Conservation (phyloP, 169 alveolate genomes). For the Toxoplasma gondii region DNA sequence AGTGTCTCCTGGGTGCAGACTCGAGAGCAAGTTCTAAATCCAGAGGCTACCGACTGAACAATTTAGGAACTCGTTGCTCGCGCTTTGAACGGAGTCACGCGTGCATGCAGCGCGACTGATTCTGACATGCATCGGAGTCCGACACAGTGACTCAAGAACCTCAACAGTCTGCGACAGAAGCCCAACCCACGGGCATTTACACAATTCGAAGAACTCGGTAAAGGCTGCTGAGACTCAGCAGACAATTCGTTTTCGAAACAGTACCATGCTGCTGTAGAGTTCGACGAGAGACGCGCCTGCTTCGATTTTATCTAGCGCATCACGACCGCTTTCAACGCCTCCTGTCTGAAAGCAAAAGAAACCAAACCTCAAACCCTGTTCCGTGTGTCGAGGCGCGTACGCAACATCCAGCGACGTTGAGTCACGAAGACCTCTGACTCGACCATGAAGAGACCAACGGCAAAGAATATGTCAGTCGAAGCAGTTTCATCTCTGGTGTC, state of each 20-base stretch:
- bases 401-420: background rate
- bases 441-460: background rate
- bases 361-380: background rate
- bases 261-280: slow-evolving; percentile 82
- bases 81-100: too few species aligned
- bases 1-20: too few species aligned
- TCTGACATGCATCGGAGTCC: too few species aligned
- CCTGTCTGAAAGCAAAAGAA: slow-evolving; percentile 76
- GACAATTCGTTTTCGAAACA: background rate
- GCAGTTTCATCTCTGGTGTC: too few species aligned
- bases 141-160: too few species aligned
- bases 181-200: too few species aligned
- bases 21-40: too few species aligned
- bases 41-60: background rate
- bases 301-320: slow-evolving; percentile 85
- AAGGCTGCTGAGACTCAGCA: too few species aligned
- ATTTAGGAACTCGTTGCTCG: too few species aligned
- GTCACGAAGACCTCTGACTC: background rate
- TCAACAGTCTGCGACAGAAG: too few species aligned
- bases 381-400: background rate
- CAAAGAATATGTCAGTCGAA: background rate
- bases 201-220: too few species aligned
- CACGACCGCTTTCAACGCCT: slow-evolving; percentile 85
- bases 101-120: too few species aligned
- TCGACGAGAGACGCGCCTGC: slow-evolving; percentile 90